Percentiles rank a stretch among this genome's conserved stretches.
Conservation (phyloP, 2,329 filamentous ascomycete species). For the Colletotrichum musicola region DNA sequence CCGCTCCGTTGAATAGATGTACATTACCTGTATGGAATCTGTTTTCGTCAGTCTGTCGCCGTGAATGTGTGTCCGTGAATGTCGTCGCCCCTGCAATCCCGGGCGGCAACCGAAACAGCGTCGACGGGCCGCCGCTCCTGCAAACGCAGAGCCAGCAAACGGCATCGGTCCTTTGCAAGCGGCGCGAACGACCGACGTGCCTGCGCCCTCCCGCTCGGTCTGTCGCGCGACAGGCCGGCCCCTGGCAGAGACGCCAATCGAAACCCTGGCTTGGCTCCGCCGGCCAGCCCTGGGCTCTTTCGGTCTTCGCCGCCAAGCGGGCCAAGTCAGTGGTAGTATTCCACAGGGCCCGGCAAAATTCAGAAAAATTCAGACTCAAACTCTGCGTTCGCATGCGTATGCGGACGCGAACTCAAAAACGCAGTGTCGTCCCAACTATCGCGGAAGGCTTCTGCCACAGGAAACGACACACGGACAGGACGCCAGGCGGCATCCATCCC, state of each 20-base stretch:
- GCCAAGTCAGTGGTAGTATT: neutral
- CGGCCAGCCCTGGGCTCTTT: constrained; percentile 1
- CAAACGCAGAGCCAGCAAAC: too few species aligned
- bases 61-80: too few species aligned
- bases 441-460: too few species aligned
- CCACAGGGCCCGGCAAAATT: neutral
- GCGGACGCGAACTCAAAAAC: neutral
- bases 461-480: too few species aligned
- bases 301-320: constrained; percentile 8
- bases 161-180: too few species aligned
- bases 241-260: constrained; percentile 10
- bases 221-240: constrained; percentile 6
- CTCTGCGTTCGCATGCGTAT: neutral
- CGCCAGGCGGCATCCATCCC: too few species aligned
- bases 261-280: constrained; percentile 23
- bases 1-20: constrained; percentile 2
- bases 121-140: too few species aligned
- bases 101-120: too few species aligned
- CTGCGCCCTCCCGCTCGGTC: constrained; percentile 2
- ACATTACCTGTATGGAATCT: neutral
- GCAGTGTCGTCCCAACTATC: neutral
- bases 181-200: neutral
- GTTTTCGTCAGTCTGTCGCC: too few species aligned
- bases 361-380: neutral
- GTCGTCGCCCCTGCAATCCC: too few species aligned